Evolutionary conservation across 495 filamentous ascomycete species (phyloP), one percentile per base, ranked within the genome.

Genomic region (Xylaria nigripes): DNA sequence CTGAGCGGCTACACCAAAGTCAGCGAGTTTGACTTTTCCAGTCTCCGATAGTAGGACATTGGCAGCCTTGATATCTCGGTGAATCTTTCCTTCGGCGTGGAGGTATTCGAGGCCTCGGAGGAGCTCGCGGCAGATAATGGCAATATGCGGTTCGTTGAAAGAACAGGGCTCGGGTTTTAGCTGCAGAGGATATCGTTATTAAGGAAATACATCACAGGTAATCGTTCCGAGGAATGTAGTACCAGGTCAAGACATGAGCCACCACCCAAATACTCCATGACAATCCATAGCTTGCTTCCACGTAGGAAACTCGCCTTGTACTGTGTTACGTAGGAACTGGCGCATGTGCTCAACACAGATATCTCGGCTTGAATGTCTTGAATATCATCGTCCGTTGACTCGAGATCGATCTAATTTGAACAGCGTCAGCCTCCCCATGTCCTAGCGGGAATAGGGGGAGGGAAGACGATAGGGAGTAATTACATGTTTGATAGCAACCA

Each of bases 311-410:
- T 95, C 16, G 89, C 87, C 70, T 90, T 92, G 78, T 98, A 98
- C 62, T 95, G 88, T 27, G 93, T 96, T 64, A 98, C 92, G 66
- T 84, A 96, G 25, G 84, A 86, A 63, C 90, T 95, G 51, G 87
- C 83, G 72, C 94, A 96, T 56, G 93, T 95, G 67, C 90, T 90
- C 55, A 98, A 80, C 27, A 97, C 90, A 23, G 89, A 86, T 62
- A 98, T 98, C 70, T 98, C 93, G 65, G 95, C 89, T 58, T 97
- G 92, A 55, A 98, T 97, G 61, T 98, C 93, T 68, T 90, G 84
- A 40, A 98, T 94, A 66, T 98, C 93, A 70, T 98, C 93, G 67
- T 95, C 93, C 69, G 86, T 95, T 40, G 90, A 94, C 68, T 98
- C 93, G 60, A 98, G 86, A 73, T 98, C 93, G 69, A 98, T 98